These are phyloP conservation scores for Tillandsia leiboldiana DNA, from an alignment of 176 grass and related monocot genomes.

Conservation along the genomic window DNA sequence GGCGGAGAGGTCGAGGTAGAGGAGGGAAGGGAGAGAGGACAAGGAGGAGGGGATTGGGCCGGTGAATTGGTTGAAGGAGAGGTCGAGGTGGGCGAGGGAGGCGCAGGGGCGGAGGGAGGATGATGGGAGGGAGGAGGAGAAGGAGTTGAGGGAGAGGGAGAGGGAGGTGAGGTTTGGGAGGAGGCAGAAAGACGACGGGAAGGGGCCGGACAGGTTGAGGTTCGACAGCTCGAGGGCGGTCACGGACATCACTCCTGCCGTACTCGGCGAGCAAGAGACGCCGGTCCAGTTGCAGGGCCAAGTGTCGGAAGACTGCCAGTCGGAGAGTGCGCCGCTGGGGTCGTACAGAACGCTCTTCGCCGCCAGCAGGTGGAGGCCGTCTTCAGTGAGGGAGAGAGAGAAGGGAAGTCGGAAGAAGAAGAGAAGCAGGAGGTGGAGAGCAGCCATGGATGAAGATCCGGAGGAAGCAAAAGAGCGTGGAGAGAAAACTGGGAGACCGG, in stretches of 20 bases:
- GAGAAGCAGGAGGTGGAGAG: background rate
- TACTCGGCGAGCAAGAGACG: conserved; percentile 26
- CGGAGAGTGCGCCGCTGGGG: conserved; percentile 29
- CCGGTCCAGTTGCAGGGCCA: conserved; percentile 58
- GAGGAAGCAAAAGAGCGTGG: background rate
- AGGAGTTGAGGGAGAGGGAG: conserved; percentile 17
- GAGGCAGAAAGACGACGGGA: conserved; percentile 42
- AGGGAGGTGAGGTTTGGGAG: conserved; percentile 17
- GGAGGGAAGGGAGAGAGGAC: conserved; percentile 33
- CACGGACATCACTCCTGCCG: conserved; percentile 3
- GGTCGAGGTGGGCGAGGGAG: conserved; percentile 44
- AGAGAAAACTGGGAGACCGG: background rate
- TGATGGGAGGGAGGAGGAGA: conserved; percentile 12
- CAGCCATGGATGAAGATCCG: background rate
- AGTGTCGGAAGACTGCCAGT: conserved; percentile 25
- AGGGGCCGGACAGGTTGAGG: conserved; percentile 32
- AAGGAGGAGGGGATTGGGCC: conserved; percentile 47
- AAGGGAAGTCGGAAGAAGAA: conserved; percentile 1
- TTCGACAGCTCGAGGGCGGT: conserved; percentile 26
- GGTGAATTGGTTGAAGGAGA: conserved; percentile 38
- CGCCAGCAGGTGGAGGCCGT: conserved; percentile 33
- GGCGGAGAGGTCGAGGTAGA: conserved; percentile 41
- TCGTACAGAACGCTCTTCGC: conserved; percentile 34
- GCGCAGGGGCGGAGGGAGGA: conserved; percentile 23
- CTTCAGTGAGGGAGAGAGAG: conserved; percentile 16